Percentiles rank a stretch among this genome's conserved stretches.
phyloP scores from a whole-genome alignment of 2,329 filamentous ascomycete species.

The Colletotrichum noveboracense region DNA sequence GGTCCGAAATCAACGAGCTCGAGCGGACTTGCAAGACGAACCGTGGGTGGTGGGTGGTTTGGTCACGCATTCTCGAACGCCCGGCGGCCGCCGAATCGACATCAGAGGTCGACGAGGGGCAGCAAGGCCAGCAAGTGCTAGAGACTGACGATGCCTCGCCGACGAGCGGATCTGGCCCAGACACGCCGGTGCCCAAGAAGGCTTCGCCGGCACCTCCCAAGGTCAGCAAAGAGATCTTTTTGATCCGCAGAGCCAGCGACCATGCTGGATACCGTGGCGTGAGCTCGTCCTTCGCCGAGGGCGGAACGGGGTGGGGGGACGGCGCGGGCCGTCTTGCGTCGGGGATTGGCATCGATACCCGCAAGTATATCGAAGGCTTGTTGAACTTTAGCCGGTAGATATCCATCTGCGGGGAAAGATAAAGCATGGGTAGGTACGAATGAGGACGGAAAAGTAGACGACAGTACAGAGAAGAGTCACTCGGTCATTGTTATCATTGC shows the following conservation, averaged over 20 bases:
- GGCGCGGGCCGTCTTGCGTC: slow-evolving; percentile 68
- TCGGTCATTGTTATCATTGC: neutral
- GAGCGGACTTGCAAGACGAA: slow-evolving; percentile 71
- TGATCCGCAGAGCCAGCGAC: slow-evolving; percentile 66
- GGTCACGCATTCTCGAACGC: slow-evolving; percentile 60
- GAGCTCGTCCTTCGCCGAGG: slow-evolving; percentile 37
- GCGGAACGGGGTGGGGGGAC: slow-evolving; percentile 51
- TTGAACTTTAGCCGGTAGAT: slow-evolving; percentile 62
- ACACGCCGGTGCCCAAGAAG: neutral
- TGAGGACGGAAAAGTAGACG: neutral
- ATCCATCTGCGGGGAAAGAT: neutral
- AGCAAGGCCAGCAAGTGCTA: neutral
- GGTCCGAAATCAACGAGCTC: slow-evolving; percentile 46
- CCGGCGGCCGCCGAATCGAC: slow-evolving; percentile 1
- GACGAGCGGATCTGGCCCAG: neutral
- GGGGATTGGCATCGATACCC: slow-evolving; percentile 79
- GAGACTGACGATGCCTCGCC: neutral
- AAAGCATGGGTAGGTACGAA: neutral
- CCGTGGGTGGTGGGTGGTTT: slow-evolving; percentile 74
- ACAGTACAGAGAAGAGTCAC: neutral
- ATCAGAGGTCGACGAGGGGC: neutral
- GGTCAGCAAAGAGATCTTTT: slow-evolving; percentile 63
- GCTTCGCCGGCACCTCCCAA: neutral
- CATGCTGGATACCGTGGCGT: slow-evolving; percentile 45
- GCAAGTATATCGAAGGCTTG: slow-evolving; percentile 75